Evolutionary conservation across 257 asterid genomes (phyloP).

Genomic region (Perilla frutescens): DNA sequence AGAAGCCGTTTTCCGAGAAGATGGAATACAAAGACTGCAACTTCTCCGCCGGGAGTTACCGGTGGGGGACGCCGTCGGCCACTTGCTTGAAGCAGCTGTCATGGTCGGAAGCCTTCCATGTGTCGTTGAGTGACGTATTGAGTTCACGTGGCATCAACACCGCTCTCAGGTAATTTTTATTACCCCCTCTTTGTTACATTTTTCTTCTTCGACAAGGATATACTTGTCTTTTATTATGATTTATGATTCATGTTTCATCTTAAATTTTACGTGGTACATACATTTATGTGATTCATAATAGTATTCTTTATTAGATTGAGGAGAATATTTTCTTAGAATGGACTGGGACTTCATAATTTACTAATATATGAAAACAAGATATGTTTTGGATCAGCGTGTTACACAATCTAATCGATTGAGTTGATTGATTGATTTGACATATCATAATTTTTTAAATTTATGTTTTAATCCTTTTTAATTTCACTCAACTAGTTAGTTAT

Average conservation of each 20-base stretch:
- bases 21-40: conserved; percentile 43
- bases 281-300: no score
- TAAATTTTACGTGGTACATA: no score
- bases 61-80: conserved; percentile 92
- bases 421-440: conserved; percentile 25
- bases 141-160: conserved; percentile 42
- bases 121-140: conserved; percentile 61
- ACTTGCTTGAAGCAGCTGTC: conserved; percentile 70
- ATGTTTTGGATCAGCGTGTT: neutral
- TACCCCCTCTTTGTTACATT: no score
- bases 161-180: conserved; percentile 54
- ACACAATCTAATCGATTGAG: neutral
- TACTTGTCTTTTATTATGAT: no score
- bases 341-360: neutral
- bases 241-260: no score
- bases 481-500: neutral
- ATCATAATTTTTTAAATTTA: neutral
- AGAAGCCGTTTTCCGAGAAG: conserved; percentile 70
- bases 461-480: neutral
- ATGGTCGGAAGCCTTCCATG: conserved; percentile 98
- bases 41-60: conserved; percentile 79
- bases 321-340: neutral
- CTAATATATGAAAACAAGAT: neutral
- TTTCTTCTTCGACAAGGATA: no score
- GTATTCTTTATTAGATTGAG: no score